Percentiles rank a stretch among this genome's conserved stretches.
Evolutionary conservation across 768 basidiomycete genomes (phyloP).

Genomic region (Piloderma croceum): DNA sequence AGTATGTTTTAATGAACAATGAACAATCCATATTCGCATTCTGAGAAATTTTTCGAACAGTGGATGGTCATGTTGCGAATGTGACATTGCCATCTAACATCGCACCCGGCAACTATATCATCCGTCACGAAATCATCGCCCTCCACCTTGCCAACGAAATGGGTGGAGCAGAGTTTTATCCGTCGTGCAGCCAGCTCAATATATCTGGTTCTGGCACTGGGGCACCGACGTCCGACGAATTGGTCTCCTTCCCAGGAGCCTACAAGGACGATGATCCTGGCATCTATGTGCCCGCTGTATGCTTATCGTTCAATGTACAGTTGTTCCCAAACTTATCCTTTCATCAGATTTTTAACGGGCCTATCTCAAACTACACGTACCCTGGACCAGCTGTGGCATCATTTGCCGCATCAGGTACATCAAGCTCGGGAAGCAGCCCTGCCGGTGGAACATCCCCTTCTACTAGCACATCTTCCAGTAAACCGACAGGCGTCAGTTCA

Average conservation of each 20-base stretch:
- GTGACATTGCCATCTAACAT: conserved; percentile 46
- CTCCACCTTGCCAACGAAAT: conserved; percentile 54
- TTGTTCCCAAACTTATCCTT: neutral
- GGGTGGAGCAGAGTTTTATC: conserved; percentile 79
- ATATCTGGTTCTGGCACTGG: conserved; percentile 52
- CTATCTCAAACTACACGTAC: conserved; percentile 35
- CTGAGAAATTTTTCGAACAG: conserved; percentile 15
- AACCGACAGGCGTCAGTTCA: too few relatives aligned
- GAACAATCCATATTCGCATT: too few relatives aligned
- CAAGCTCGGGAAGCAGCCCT: too few relatives aligned
- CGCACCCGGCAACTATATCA: conserved; percentile 63
- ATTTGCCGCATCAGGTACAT: conserved; percentile 29
- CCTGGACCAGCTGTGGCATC: conserved; percentile 48
- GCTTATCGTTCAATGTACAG: conserved; percentile 1
- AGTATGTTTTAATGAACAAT: conserved; percentile 41
- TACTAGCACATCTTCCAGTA: too few relatives aligned
- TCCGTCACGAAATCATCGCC: conserved; percentile 78
- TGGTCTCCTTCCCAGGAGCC: conserved; percentile 66
- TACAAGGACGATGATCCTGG: conserved; percentile 69
- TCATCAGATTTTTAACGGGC: conserved; percentile 24
- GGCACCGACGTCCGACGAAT: conserved; percentile 39
- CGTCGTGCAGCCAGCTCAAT: conserved; percentile 56
- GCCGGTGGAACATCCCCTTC: too few relatives aligned
- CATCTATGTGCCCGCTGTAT: conserved; percentile 51
- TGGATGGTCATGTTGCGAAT: conserved; percentile 35